Evolutionary conservation across 2,329 filamentous ascomycete genomes (phyloP), one percentile per base, ranked within the genome.

Genomic region (Monosporascus sp.): DNA sequence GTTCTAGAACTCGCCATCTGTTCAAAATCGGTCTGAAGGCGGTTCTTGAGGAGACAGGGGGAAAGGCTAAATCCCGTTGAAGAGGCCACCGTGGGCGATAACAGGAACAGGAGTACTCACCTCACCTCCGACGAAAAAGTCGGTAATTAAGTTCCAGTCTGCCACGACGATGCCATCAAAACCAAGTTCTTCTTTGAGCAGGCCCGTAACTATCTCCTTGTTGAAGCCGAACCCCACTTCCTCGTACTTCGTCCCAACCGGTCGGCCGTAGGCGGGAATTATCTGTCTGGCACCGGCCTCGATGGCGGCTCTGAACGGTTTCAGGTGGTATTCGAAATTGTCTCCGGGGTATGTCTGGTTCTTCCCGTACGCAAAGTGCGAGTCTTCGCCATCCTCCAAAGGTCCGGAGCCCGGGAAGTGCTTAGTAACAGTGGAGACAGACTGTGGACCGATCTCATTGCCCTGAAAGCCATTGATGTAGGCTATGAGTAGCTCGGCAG

Each of bases 401-500:
- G 78, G 72, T 0, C 78, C 78, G 8, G 71, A 76, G 5, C 78
- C 78, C 0, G 78, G 78, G 58, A 81, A 81, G 56, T 81, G 78
- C 63, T 81, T 81, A 0, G 77, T 78, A 2, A 79, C 72, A 0
- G 78, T 76, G 1, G 71, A 72, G 4, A 80, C 73, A 2, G 74
- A 76, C 24, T 71, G 55, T 0, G 64, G 58, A 0, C 77, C 77
- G n/a, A 78, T 65, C 35, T 68, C 63, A 2, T 72, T 67, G 0
- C 74, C 75, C 26, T 77, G 76, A 48, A 80, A 74, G 20, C 77
- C 77, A 46, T 72, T 70, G 58, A 80, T 72, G 51, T 78, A 79
- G 0, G 72, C 72, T 2, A 71, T 67, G 3, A 76, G 58, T 26
- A 70, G 65, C 44, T 66, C 63, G 20, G 65, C 64, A 0, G 70